Evolutionary conservation across 1,139 yeast genomes (phyloP).

Genomic region (Scheffersomyces segobiensis): DNA sequence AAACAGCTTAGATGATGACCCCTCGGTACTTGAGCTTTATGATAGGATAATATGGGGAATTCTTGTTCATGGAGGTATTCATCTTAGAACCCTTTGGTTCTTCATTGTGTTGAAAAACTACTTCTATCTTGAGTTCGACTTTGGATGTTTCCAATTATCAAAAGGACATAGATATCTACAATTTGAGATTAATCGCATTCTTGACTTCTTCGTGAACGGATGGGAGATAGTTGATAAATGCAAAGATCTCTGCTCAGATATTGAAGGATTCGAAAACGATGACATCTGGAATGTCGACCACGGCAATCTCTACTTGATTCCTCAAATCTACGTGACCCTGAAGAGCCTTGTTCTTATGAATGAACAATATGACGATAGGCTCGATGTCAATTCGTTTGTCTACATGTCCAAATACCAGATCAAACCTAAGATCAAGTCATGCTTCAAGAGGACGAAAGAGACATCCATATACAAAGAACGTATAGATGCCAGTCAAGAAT

Average conservation of each 20-base stretch:
- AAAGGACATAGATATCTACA: conserved; percentile 14
- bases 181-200: conserved; percentile 10
- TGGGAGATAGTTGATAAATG: conserved; percentile 21
- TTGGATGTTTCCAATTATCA: conserved; percentile 20
- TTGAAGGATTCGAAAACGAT: conserved; percentile 9
- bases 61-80: conserved; percentile 44
- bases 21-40: conserved; percentile 25
- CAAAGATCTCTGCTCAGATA: conserved; percentile 10
- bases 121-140: conserved; percentile 21
- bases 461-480: conserved; percentile 1
- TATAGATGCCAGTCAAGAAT: conserved; percentile 17
- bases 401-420: conserved; percentile 15
- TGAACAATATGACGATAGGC: conserved; percentile 7
- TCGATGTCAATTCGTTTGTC: conserved; percentile 7
- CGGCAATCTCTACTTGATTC: conserved; percentile 20
- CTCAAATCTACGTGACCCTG: conserved; percentile 18
- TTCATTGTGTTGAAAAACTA: conserved; percentile 33
- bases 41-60: conserved; percentile 42
- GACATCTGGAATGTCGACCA: conserved; percentile 19
- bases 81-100: conserved; percentile 42
- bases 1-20: conserved; percentile 35
- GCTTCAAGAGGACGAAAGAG: conserved; percentile 14
- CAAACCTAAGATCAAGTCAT: conserved; percentile 18
- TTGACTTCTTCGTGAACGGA: conserved; percentile 20
- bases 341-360: conserved; percentile 7